phyloP scores from a whole-genome alignment of 1,284 basidiomycete species.

The Lignosus rhinocerotis region DNA sequence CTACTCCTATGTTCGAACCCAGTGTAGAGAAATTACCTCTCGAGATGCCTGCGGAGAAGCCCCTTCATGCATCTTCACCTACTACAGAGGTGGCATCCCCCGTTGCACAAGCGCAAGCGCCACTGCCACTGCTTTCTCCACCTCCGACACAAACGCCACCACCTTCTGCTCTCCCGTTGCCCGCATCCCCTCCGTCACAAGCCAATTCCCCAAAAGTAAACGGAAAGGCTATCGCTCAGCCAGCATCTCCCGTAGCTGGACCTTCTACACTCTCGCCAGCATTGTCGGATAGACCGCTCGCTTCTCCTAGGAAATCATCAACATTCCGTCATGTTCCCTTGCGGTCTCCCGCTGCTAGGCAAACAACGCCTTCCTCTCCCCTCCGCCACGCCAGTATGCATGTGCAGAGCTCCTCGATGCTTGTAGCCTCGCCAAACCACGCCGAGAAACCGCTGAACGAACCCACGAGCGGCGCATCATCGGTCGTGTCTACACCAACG shows the following conservation, averaged over 20 bases:
- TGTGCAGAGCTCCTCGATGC: constrained; percentile 23
- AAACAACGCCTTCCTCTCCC: constrained; percentile 42
- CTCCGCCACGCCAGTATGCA: constrained; percentile 38
- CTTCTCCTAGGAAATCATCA: constrained; percentile 45
- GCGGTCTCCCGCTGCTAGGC: constrained; percentile 37
- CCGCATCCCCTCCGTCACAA: constrained; percentile 13
- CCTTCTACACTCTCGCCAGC: constrained; percentile 24
- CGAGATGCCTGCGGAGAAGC: neutral
- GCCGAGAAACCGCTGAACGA: constrained; percentile 22
- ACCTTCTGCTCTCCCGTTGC: neutral
- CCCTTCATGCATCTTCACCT: constrained; percentile 13
- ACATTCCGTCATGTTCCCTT: constrained; percentile 62
- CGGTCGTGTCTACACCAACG: constrained; percentile 23
- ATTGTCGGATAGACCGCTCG: constrained; percentile 21
- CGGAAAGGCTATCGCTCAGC: constrained; percentile 13
- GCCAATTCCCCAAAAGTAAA: constrained; percentile 16
- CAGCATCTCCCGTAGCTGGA: constrained; percentile 22
- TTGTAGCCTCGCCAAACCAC: constrained; percentile 22
- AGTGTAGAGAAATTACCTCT: neutral
- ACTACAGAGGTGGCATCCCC: constrained; percentile 7
- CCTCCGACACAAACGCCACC: constrained; percentile 8
- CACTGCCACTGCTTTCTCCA: neutral
- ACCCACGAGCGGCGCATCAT: constrained; percentile 24
- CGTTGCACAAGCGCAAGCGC: neutral
- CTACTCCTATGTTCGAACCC: neutral